A percentile compares a stretch with the other conserved stretches of the same genome.
Evolutionary conservation across 176 grass and related monocot species (phyloP).

Genomic region (Aegilops speltoides): DNA sequence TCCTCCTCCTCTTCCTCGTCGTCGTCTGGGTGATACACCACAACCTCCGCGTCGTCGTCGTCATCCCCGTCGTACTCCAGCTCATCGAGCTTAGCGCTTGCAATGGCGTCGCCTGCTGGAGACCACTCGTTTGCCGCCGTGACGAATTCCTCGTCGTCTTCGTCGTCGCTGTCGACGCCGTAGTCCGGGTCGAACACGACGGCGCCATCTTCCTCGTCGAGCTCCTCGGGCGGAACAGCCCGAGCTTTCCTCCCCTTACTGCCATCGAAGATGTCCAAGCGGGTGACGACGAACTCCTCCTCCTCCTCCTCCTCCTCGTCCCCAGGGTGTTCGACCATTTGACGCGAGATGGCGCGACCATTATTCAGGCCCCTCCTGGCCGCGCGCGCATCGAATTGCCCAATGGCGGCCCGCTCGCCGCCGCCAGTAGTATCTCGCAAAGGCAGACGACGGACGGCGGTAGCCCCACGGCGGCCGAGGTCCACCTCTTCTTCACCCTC

Average conservation of each 20-base stretch:
- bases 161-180: slow-evolving; percentile 34
- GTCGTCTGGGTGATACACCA: slow-evolving; percentile 33
- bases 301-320: background rate
- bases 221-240: background rate
- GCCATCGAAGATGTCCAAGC: slow-evolving; percentile 34
- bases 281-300: slow-evolving; percentile 34
- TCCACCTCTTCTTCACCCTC: slow-evolving; percentile 1
- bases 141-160: slow-evolving; percentile 38
- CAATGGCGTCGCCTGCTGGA: background rate
- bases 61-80: slow-evolving; percentile 18
- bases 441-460: slow-evolving; percentile 15
- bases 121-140: background rate
- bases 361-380: background rate
- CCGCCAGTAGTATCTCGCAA: background rate
- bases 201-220: slow-evolving; percentile 32
- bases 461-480: background rate
- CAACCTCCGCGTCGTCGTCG: slow-evolving; percentile 25
- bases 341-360: slow-evolving; percentile 8
- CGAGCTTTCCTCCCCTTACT: background rate
- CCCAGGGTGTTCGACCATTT: slow-evolving; percentile 43
- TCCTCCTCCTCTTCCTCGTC: background rate
- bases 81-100: slow-evolving; percentile 20
- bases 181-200: slow-evolving; percentile 46
- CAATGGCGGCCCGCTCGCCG: slow-evolving; percentile 11
- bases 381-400: slow-evolving; percentile 18